A percentile compares a stretch with the other conserved stretches of the same genome.
Evolutionary conservation across 2,329 filamentous ascomycete species (phyloP).

Genomic region (Knufia fluminis): DNA sequence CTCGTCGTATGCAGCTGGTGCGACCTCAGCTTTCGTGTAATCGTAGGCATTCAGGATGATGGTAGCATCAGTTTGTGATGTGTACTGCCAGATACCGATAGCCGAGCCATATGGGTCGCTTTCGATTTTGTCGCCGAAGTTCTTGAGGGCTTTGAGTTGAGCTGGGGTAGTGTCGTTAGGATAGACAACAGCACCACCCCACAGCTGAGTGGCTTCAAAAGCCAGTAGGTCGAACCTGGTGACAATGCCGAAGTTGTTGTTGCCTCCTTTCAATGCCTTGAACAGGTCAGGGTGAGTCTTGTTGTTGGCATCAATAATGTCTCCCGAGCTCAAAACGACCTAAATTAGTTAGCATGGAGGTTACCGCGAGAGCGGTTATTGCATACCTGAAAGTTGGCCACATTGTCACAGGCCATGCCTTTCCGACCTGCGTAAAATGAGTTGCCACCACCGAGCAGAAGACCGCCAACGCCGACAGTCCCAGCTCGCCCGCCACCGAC

Average conservation of each 20-base stretch:
- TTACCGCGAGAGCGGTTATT: too few relatives aligned
- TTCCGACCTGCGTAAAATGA: constrained; percentile 16
- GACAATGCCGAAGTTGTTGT: constrained; percentile 35
- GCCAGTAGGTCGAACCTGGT: constrained; percentile 7
- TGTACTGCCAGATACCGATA: background rate
- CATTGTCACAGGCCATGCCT: constrained; percentile 22
- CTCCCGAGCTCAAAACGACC: constrained; percentile 32
- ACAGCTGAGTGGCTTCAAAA: background rate
- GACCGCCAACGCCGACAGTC: constrained; percentile 24
- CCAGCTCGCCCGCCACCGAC: constrained; percentile 28
- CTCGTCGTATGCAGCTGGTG: background rate
- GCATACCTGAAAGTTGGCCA: constrained; percentile 17
- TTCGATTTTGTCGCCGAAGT: background rate
- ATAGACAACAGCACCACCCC: background rate
- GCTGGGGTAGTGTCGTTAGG: background rate
- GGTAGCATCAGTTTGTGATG: background rate
- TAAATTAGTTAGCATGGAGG: background rate
- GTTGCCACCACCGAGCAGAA: constrained; percentile 23
- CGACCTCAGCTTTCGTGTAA: background rate
- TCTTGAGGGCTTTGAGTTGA: background rate
- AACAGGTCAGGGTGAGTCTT: constrained; percentile 32
- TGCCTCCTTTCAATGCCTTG: constrained; percentile 35
- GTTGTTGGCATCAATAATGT: constrained; percentile 28
- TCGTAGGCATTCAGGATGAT: background rate
- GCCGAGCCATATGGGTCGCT: background rate